Conservation (phyloP, 2,329 filamentous ascomycete species). For the Myriosclerotinia scirpicola region DNA sequence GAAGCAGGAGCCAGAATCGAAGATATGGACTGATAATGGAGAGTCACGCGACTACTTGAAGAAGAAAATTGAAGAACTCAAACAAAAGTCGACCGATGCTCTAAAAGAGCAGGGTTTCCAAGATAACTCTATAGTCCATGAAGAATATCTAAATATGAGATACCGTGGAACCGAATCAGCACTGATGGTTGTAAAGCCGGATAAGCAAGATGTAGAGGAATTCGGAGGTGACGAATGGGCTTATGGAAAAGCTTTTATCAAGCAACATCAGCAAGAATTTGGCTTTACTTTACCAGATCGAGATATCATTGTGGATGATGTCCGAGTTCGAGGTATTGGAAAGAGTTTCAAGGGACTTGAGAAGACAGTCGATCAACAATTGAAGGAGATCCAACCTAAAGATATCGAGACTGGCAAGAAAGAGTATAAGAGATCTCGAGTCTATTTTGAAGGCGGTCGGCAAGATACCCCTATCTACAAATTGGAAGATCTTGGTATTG, state of each 20-base stretch:
- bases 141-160: slow-evolving; percentile 92
- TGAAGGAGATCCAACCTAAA: slow-evolving; percentile 65
- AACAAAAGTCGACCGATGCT: slow-evolving; percentile 67
- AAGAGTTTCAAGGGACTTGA: slow-evolving; percentile 80
- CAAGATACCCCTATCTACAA: slow-evolving; percentile 80
- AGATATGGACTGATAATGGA: slow-evolving; percentile 59
- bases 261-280: slow-evolving; percentile 89
- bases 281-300: slow-evolving; percentile 83
- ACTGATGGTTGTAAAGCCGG: slow-evolving; percentile 82
- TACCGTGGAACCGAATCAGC: slow-evolving; percentile 90
- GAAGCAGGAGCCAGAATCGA: slow-evolving; percentile 73
- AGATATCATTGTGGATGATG: slow-evolving; percentile 88
- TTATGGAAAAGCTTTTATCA: slow-evolving; percentile 80
- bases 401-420: slow-evolving; percentile 50
- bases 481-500: slow-evolving; percentile 64
- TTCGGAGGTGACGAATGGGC: slow-evolving; percentile 72
- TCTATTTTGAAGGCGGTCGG: slow-evolving; percentile 84
- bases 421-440: slow-evolving; percentile 63
- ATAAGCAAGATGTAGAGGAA: slow-evolving; percentile 57
- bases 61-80: slow-evolving; percentile 75
- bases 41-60: slow-evolving; percentile 63
- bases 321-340: slow-evolving; percentile 83
- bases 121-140: slow-evolving; percentile 72
- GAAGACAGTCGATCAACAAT: slow-evolving; percentile 80
- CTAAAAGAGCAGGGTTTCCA: slow-evolving; percentile 78